These are phyloP conservation scores for Scheffersomyces spartinae DNA, from an alignment of 805 yeast species.

Conservation along the genomic window DNA sequence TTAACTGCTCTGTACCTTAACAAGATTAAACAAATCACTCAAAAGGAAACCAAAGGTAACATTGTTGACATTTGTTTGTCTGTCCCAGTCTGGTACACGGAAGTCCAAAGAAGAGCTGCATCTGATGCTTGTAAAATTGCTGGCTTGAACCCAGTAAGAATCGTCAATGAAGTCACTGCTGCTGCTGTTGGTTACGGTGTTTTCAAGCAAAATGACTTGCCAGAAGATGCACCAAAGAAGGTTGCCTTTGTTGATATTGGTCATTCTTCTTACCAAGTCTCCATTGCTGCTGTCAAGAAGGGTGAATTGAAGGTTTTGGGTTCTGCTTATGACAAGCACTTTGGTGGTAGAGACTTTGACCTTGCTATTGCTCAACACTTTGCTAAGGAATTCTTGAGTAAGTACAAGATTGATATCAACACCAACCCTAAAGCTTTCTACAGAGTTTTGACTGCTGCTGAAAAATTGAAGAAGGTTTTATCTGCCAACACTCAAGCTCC, in stretches of 20 bases:
- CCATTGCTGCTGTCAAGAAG: constrained; percentile 83
- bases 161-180: constrained; percentile 94
- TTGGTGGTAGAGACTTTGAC: constrained; percentile 98
- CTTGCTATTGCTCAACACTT: constrained; percentile 89
- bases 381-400: constrained; percentile 81
- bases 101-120: constrained; percentile 92
- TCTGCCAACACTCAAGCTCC: constrained; percentile 95
- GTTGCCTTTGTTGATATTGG: constrained; percentile 96
- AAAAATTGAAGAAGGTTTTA: constrained; percentile 87
- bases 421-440: constrained; percentile 91
- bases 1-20: constrained; percentile 89
- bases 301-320: constrained; percentile 93
- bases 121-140: constrained; percentile 93
- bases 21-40: constrained; percentile 75
- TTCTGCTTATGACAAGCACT: constrained; percentile 86
- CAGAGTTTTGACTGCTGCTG: constrained; percentile 86
- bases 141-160: constrained; percentile 95
- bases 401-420: constrained; percentile 87
- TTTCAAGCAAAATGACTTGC: constrained; percentile 84
- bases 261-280: constrained; percentile 86
- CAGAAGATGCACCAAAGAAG: constrained; percentile 84
- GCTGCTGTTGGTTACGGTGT: constrained; percentile 99
- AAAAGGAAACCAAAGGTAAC: constrained; percentile 69
- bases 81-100: constrained; percentile 96
- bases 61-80: constrained; percentile 85